Percentiles rank a stretch among this genome's conserved stretches.
Evolutionary conservation across 164 flowering plant species (phyloP).

Genomic region (Macadamia tetraphylla): DNA sequence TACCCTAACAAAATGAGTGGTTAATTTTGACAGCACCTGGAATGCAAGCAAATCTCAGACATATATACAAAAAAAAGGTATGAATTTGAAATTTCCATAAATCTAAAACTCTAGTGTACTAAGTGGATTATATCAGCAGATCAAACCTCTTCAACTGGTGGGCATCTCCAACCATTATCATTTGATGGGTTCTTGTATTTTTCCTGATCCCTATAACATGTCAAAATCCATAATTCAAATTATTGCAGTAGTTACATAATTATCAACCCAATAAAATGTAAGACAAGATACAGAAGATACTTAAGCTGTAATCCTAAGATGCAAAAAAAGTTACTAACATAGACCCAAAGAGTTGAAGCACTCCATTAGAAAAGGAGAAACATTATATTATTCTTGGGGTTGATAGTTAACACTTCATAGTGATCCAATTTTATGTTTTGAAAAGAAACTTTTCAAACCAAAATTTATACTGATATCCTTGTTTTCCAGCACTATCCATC

Average conservation of each 20-base stretch:
- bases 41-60: slow-evolving; percentile 7
- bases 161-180: slow-evolving; percentile 57
- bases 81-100: neutral
- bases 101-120: neutral
- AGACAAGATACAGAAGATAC: neutral
- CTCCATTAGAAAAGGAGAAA: neutral
- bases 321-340: neutral
- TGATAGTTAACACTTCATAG: neutral
- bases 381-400: neutral
- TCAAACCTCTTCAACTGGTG: slow-evolving; percentile 87
- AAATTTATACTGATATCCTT: neutral
- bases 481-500: neutral
- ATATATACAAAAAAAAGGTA: neutral
- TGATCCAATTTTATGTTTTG: neutral
- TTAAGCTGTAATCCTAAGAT: neutral
- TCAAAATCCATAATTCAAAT: slow-evolving; percentile 9
- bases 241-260: slow-evolving; percentile 4
- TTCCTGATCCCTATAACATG: slow-evolving; percentile 56
- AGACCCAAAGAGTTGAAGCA: neutral
- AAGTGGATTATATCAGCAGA: neutral
- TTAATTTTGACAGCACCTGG: slow-evolving; percentile 69
- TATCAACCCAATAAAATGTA: slow-evolving; percentile 1
- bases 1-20: slow-evolving; percentile 57
- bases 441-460: neutral
- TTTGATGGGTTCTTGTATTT: slow-evolving; percentile 63